Conservation (phyloP, 306 rosid species). For the Trifolium repens region DNA sequence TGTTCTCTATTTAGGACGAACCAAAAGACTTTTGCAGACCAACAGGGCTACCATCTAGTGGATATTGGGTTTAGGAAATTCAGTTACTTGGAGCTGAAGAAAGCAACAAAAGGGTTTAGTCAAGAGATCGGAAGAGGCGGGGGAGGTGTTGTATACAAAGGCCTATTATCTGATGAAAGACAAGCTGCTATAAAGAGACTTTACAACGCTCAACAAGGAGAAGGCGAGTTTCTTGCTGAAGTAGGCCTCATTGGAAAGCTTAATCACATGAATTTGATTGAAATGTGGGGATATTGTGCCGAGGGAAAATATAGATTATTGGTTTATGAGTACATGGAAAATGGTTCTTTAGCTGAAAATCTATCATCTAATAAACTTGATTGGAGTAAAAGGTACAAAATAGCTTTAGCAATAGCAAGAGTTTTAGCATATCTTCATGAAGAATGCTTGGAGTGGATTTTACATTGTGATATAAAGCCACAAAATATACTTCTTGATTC, state of each 20-base stretch:
- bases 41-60: conserved; percentile 28
- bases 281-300: conserved; percentile 49
- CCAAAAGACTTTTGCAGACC: conserved; percentile 37
- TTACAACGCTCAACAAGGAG: conserved; percentile 47
- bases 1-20: background rate
- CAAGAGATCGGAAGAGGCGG: conserved; percentile 64
- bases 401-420: conserved; percentile 41
- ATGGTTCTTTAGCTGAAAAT: conserved; percentile 44
- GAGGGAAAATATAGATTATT: conserved; percentile 41
- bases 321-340: conserved; percentile 45
- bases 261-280: conserved; percentile 48
- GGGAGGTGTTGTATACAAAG: conserved; percentile 62
- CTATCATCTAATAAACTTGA: conserved; percentile 29
- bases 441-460: conserved; percentile 44
- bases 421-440: conserved; percentile 44
- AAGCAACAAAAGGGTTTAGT: conserved; percentile 46
- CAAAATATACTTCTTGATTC: conserved; percentile 42
- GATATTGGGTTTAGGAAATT: conserved; percentile 45
- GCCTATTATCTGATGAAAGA: conserved; percentile 46
- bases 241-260: conserved; percentile 43
- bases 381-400: conserved; percentile 39
- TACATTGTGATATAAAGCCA: conserved; percentile 46
- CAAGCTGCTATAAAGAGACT: conserved; percentile 56
- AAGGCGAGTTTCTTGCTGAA: conserved; percentile 43
- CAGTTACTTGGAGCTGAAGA: conserved; percentile 51